These are phyloP conservation scores for Haplosporangium sp. DNA, from an alignment of 371 early-diverging fungal genomes.

Conservation along the genomic window DNA sequence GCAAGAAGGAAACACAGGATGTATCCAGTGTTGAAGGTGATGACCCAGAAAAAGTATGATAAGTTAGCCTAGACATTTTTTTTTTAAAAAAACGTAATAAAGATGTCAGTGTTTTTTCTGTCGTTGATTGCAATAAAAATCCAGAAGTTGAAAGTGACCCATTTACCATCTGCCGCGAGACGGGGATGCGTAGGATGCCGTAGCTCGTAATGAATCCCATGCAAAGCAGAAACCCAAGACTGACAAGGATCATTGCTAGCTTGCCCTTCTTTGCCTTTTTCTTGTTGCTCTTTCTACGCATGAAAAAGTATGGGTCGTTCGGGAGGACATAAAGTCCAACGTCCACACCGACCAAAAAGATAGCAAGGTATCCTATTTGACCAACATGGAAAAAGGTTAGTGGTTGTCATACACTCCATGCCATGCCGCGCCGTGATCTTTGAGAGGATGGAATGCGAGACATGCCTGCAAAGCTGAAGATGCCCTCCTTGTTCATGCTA, in stretches of 20 bases:
- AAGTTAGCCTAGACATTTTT: conserved; percentile 70
- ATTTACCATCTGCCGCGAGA: conserved; percentile 78
- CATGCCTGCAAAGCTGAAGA: conserved; percentile 82
- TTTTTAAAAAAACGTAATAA: not conserved
- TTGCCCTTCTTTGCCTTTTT: conserved; percentile 58
- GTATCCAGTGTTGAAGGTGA: conserved; percentile 72
- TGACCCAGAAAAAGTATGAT: conserved; percentile 81
- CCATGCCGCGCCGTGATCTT: not conserved
- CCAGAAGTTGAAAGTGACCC: not conserved
- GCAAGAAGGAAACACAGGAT: conserved; percentile 65
- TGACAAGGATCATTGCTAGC: conserved; percentile 58
- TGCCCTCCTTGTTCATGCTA: conserved; percentile 93
- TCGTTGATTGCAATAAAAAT: not conserved
- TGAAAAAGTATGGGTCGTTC: conserved; percentile 56
- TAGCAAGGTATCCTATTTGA: conserved; percentile 79
- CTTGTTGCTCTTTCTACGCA: conserved; percentile 46
- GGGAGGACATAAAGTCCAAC: conserved; percentile 69
- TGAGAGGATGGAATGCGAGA: not conserved
- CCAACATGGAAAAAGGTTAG: not conserved
- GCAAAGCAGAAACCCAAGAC: conserved; percentile 55
- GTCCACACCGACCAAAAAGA: conserved; percentile 80
- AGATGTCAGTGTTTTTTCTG: not conserved
- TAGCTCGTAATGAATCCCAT: conserved; percentile 53
- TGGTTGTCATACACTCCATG: not conserved
- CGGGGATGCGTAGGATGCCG: conserved; percentile 57